phyloP scores from a whole-genome alignment of 2,329 filamentous ascomycete species.

The Fusarium sp. region DNA sequence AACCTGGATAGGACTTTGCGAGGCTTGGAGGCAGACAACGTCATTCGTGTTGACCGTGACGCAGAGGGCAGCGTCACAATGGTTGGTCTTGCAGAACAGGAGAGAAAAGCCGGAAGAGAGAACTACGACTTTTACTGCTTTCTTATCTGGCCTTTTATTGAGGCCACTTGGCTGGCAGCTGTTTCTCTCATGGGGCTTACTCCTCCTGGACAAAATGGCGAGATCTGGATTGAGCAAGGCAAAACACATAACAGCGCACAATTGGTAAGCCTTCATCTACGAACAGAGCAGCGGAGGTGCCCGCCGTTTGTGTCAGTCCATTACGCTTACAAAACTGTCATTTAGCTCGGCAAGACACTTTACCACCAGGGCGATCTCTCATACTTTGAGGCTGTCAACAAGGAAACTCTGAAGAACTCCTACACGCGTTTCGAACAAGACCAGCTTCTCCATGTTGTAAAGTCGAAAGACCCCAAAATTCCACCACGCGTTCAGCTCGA shows the following conservation, averaged over 20 bases:
- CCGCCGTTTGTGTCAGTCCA: neutral
- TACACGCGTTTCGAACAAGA: conserved; percentile 91
- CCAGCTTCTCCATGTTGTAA: conserved; percentile 83
- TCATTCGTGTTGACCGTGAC: conserved; percentile 76
- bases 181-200: conserved; percentile 89
- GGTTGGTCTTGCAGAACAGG: conserved; percentile 80
- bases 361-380: conserved; percentile 97
- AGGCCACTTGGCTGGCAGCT: conserved; percentile 91
- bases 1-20: conserved; percentile 86
- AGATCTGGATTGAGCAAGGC: conserved; percentile 82
- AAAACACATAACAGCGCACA: conserved; percentile 87
- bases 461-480: conserved; percentile 73
- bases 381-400: conserved; percentile 99
- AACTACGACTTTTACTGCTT: conserved; percentile 99
- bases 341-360: conserved; percentile 89
- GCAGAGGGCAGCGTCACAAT: conserved; percentile 69
- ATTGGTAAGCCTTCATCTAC: conserved; percentile 65
- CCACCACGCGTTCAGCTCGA: conserved; percentile 76
- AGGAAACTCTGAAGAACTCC: conserved; percentile 95
- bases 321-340: conserved; percentile 19
- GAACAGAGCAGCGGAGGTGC: neutral
- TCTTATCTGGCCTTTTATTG: conserved; percentile 97
- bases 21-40: conserved; percentile 81
- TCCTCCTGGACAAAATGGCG: conserved; percentile 69
- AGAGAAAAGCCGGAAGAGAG: conserved; percentile 84